phyloP scores from a whole-genome alignment of 2,329 filamentous ascomycete species.

The Apiospora koreana region DNA sequence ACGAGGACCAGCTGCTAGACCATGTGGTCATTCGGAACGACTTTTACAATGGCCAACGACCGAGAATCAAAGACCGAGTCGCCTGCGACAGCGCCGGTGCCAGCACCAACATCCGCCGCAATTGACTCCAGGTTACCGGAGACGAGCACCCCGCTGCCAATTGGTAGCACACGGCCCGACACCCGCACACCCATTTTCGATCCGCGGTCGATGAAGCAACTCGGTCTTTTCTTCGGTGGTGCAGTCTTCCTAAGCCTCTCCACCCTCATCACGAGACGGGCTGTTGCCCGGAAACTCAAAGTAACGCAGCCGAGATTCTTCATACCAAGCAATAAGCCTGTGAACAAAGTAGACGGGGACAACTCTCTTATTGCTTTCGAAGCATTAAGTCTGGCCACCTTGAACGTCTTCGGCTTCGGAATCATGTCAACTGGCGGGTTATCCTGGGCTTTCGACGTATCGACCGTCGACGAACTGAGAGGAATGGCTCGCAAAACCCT shows the following conservation, averaged over 20 bases:
- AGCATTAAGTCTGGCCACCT: constrained; percentile 81
- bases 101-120: neutral
- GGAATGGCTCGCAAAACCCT: constrained; percentile 47
- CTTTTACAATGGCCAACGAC: constrained; percentile 35
- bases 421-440: constrained; percentile 75
- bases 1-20: neutral
- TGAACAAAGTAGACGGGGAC: constrained; percentile 52
- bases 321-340: constrained; percentile 55
- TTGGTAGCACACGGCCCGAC: constrained; percentile 17
- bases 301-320: constrained; percentile 72
- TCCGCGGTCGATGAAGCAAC: constrained; percentile 58
- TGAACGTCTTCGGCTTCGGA: constrained; percentile 77
- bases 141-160: neutral
- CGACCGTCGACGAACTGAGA: constrained; percentile 65
- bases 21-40: constrained; percentile 38
- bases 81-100: neutral
- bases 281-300: constrained; percentile 64
- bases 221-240: constrained; percentile 73
- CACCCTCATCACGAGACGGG: constrained; percentile 68
- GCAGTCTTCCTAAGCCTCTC: constrained; percentile 75
- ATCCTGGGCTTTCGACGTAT: constrained; percentile 77
- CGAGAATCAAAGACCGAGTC: constrained; percentile 19
- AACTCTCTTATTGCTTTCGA: constrained; percentile 75
- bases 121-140: neutral
- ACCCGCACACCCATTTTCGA: constrained; percentile 35